Base-by-base conservation (phyloP, 352 stramenopile genomes). In the Globisporangium nagaii region DNA sequence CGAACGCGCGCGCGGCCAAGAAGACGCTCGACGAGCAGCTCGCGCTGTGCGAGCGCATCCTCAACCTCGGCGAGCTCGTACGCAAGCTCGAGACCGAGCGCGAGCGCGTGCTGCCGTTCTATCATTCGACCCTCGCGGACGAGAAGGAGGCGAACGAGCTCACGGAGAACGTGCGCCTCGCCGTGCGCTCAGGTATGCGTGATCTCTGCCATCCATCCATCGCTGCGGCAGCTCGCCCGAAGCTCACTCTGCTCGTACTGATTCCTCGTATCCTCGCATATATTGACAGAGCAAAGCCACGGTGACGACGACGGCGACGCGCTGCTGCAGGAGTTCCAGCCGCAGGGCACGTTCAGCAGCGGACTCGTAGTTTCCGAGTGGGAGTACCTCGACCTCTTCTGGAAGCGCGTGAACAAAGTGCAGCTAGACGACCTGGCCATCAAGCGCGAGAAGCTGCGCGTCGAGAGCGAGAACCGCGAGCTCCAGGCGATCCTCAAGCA, bases 331-430 rank as follows among this genome's bases (percentile, higher is more conserved):
- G 63, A 81, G 72, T 80, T 89, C 58, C 70, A 88, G 62, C 73
- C 86, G 17, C 75, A 87, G 36, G 78, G 80, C 36, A 42, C 36
- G 19, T 43, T 78, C 28, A 44, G 68, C n/a, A 72, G 80, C 28
- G 70, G 76, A 24, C 64, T 84, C 5, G 46, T 64, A 15, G 74
- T 89, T 6, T 75, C 75, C 45, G 83, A 90, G 53, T 90, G 83
- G 83, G 77, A 95, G 50, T 86, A 86, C 54, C 66, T 97, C 24
- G 88, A 95, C 58, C 67, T 90, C 22, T 98, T 98, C 70, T 97
- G 91, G 83, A 93, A 97, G 63, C 91, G 94, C 12, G 97, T 96
- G 75, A 98, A 98, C 76, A 97, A 97, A 62, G 92, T 93, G 12
- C 61, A 96, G 45, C 72, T 98, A 0, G 91, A 98, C 61, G 90